A percentile compares a stretch with the other conserved stretches of the same genome.
Evolutionary conservation across 768 basidiomycete species (phyloP).

Genomic region (Suillus subaureus): DNA sequence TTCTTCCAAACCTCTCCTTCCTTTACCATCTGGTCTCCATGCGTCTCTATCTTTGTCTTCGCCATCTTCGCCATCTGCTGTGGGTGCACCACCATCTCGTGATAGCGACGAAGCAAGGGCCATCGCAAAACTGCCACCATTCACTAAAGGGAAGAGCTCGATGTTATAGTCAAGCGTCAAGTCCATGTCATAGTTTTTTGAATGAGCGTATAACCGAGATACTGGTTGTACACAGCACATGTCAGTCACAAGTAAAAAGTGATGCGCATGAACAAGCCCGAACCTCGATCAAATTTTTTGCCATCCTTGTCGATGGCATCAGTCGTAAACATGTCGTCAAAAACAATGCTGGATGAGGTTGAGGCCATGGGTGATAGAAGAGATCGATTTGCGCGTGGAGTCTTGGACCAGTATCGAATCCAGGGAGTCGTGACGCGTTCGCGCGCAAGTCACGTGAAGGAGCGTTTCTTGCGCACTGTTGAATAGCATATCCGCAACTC

Average conservation of each 20-base stretch:
- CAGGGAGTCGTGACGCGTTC: neutral
- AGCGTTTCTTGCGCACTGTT: neutral
- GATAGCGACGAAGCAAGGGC: slow-evolving; percentile 83
- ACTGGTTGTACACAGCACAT: slow-evolving; percentile 50
- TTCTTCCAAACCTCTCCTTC: slow-evolving; percentile 78
- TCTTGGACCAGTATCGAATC: neutral
- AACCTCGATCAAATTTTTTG: slow-evolving; percentile 97
- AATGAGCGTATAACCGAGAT: slow-evolving; percentile 86
- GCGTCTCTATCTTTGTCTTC: slow-evolving; percentile 65
- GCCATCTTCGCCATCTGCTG: slow-evolving; percentile 55
- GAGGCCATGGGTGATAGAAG: slow-evolving; percentile 46
- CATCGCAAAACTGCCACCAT: slow-evolving; percentile 75
- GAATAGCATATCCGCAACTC: neutral
- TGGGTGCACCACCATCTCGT: slow-evolving; percentile 45
- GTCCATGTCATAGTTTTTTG: slow-evolving; percentile 90
- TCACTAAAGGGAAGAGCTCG: slow-evolving; percentile 80
- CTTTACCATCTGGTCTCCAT: slow-evolving; percentile 87
- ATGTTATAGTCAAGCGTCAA: slow-evolving; percentile 93
- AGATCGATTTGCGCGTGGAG: neutral
- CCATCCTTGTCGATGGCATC: slow-evolving; percentile 87
- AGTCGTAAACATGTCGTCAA: slow-evolving; percentile 92
- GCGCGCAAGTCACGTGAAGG: neutral
- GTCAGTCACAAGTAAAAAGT: slow-evolving; percentile 9
- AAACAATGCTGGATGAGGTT: slow-evolving; percentile 74
- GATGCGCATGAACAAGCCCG: neutral